Percentiles rank a stretch among this genome's conserved stretches.
These are phyloP conservation scores for Hemerocallis citrina DNA, from an alignment of 106 monocot genomes.

Conservation along the genomic window DNA sequence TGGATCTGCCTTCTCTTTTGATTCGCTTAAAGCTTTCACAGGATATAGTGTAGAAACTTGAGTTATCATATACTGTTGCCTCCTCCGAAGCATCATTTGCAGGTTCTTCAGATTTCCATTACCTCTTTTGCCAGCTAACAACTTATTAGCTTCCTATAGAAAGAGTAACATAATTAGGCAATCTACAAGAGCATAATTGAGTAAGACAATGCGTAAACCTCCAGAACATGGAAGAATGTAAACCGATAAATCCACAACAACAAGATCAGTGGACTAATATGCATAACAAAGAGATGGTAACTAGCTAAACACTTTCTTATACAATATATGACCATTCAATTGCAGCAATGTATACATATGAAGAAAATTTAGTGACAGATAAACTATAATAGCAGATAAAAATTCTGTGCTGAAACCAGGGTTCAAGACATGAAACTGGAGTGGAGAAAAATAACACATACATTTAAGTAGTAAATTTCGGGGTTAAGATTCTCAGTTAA, in stretches of 20 bases:
- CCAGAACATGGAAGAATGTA: neutral
- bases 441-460: no score
- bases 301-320: neutral
- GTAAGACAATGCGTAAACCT: neutral
- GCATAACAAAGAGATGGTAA: neutral
- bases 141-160: conserved; percentile 63
- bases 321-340: no score
- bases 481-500: no score
- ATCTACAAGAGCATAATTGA: neutral
- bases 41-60: conserved; percentile 78
- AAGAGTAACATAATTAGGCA: neutral
- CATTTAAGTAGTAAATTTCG: no score
- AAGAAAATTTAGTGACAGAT: no score
- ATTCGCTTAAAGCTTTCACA: conserved; percentile 37
- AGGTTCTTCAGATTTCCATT: conserved; percentile 51
- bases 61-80: conserved; percentile 73
- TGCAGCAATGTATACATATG: no score
- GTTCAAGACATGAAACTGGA: no score
- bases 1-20: conserved; percentile 26
- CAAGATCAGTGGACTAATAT: neutral
- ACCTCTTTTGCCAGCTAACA: conserved; percentile 62
- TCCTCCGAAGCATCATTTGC: conserved; percentile 46
- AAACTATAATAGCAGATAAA: no score
- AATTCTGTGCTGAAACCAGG: no score
- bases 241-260: neutral